A percentile compares a stretch with the other conserved stretches of the same genome.
Conservation (phyloP, 345 rosid genomes). For the Boechera retrofracta region DNA sequence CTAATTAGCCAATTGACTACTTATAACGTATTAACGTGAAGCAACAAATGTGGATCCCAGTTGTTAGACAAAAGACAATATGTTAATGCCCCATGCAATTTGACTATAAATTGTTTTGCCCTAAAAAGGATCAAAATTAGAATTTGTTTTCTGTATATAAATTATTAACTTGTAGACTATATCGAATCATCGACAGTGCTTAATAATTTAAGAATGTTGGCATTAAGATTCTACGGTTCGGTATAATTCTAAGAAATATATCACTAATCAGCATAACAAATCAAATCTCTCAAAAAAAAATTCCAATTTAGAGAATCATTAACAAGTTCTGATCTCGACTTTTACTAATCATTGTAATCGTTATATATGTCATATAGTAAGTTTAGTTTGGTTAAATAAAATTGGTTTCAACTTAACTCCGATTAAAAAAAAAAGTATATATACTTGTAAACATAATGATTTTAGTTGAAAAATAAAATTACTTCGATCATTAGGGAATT, state of each 20-base stretch:
- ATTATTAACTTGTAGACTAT: background rate
- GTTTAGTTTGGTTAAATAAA: background rate
- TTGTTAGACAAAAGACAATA: conserved; percentile 38
- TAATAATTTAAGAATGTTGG: background rate
- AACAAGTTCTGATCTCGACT: background rate
- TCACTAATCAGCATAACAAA: background rate
- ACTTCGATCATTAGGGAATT: background rate
- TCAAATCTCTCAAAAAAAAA: background rate
- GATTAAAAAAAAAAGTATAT: background rate
- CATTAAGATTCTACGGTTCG: background rate
- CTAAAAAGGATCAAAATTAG: background rate
- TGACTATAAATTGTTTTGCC: conserved; percentile 10
- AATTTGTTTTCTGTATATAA: background rate
- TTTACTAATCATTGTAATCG: conserved; percentile 5
- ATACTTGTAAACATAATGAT: background rate
- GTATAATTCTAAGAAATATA: background rate
- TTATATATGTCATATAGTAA: background rate
- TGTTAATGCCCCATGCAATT: conserved; percentile 32
- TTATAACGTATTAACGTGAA: conserved; percentile 4
- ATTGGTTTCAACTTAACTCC: conserved; percentile 11
- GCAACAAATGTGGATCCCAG: conserved; percentile 39
- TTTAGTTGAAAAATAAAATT: background rate
- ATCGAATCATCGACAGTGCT: background rate
- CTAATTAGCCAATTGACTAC: conserved; percentile 25
- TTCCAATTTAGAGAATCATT: background rate